Conservation (phyloP, 2,329 filamentous ascomycete genomes). For the Cladophialophora yegresii region DNA sequence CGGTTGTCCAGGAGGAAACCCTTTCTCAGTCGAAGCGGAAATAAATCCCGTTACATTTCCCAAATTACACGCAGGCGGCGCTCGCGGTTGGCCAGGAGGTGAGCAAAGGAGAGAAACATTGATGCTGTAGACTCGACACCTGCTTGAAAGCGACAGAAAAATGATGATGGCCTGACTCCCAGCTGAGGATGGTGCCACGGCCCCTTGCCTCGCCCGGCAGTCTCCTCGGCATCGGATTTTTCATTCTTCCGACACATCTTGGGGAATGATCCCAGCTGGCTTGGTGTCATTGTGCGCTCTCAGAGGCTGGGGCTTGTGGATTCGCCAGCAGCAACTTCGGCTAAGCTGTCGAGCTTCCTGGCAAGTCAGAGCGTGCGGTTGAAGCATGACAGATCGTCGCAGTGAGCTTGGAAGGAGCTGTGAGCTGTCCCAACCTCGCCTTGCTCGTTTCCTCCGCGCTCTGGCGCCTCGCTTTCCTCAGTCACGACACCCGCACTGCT, state of each 20-base stretch:
- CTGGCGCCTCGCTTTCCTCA: background rate
- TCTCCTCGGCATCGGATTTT: background rate
- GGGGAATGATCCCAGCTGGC: background rate
- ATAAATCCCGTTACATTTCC: background rate
- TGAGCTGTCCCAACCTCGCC: background rate
- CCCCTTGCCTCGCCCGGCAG: background rate
- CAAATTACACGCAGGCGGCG: background rate
- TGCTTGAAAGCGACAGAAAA: background rate
- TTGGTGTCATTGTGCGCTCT: background rate
- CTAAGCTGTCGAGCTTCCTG: background rate
- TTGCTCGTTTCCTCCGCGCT: background rate
- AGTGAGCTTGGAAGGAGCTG: constrained; percentile 1
- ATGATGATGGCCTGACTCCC: background rate
- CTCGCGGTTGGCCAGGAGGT: background rate
- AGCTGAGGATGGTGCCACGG: background rate
- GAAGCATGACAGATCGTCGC: constrained; percentile 2
- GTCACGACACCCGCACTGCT: background rate
- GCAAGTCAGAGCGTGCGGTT: background rate
- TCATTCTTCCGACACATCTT: background rate
- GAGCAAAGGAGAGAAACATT: background rate
- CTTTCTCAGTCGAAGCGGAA: background rate
- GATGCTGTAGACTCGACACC: background rate
- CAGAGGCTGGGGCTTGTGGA: background rate
- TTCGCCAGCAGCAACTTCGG: background rate
- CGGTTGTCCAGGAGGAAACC: background rate